Conservation (phyloP, 306 rosid species). For the Gillenia trifoliata region DNA sequence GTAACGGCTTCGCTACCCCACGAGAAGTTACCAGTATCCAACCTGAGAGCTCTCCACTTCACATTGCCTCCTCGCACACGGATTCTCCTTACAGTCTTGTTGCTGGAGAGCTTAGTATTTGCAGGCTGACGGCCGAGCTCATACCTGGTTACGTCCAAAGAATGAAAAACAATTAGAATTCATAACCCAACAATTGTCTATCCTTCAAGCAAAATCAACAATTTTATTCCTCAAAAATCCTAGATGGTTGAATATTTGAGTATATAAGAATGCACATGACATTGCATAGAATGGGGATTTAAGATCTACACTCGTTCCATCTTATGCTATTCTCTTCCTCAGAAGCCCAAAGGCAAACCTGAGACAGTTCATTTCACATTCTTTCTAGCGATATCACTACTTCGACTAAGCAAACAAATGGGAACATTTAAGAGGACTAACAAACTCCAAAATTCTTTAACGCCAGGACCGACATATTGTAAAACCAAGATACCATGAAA, state of each 20-base stretch:
- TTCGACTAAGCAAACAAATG: background rate
- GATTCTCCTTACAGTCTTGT: conserved; percentile 40
- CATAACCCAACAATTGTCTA: background rate
- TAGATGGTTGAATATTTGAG: background rate
- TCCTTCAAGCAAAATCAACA: background rate
- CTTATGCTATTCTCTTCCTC: background rate
- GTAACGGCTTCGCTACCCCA: conserved; percentile 45
- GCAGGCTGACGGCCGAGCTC: conserved; percentile 49
- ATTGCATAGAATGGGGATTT: background rate
- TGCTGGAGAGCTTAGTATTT: conserved; percentile 40
- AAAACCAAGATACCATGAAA: background rate
- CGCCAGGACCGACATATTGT: background rate
- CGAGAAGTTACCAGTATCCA: conserved; percentile 46
- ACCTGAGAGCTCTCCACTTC: conserved; percentile 45
- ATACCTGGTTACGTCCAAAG: conserved; percentile 18
- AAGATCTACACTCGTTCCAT: background rate
- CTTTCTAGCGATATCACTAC: background rate
- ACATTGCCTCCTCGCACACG: conserved; percentile 44
- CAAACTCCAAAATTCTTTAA: background rate
- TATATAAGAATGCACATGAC: background rate
- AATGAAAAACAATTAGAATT: background rate
- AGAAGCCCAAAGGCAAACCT: background rate
- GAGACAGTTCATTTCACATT: background rate
- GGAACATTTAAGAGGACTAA: background rate
- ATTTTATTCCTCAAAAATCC: background rate